Evolutionary conservation across 768 basidiomycete species (phyloP), one percentile per base, ranked within the genome.

Genomic region (Termitomyces sp.): DNA sequence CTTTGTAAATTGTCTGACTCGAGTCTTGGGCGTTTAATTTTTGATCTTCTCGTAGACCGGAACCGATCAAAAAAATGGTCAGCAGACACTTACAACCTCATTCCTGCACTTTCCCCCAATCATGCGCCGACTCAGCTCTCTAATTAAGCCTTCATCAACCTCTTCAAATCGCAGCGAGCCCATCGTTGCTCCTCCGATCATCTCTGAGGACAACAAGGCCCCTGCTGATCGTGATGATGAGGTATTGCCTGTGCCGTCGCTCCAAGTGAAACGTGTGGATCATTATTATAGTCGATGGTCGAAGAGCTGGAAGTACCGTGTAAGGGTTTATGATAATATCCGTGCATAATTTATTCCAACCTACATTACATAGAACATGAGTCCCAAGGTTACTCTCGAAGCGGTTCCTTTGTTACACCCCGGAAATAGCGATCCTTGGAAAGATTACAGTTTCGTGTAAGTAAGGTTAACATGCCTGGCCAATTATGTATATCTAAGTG

Each of bases 181-280:
- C n/a, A 5, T 13, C 35, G 44, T 16, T 46, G 53, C n/a, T 6
- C 39, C 53, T 44, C 46, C 60, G 3, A 20, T 33, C 9, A 46
- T 16, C 6, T 49, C 20, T 24, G 58, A 59, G 5, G 78, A 78
- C 33, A 59, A 67, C 3, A 73, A 77, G 58, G 60, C 61, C 7
- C 70, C 76, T 0, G 74, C 77, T 0, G 73, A 70, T 28, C 71
- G 68, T 39, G 75, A 78, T 28, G 60, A 64, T 13, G 77, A 79
- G 42, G 65, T 70, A 0, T 66, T 79, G 2, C 73, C 81, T 57
- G 70, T 75, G 6, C 80, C 81, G 33, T 79, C 80, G 16, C 73
- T 84, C 58, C 84, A 87, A 72, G 73, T 86, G 69, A 86, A 86
- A 68, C 81, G 83, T 1, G 80, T 86, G 48, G 86, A 86, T 67